Percentiles rank a stretch among this genome's conserved stretches.
phyloP scores from a whole-genome alignment of 192 early-diverging fungal genomes.

The Backusella australiensis region DNA sequence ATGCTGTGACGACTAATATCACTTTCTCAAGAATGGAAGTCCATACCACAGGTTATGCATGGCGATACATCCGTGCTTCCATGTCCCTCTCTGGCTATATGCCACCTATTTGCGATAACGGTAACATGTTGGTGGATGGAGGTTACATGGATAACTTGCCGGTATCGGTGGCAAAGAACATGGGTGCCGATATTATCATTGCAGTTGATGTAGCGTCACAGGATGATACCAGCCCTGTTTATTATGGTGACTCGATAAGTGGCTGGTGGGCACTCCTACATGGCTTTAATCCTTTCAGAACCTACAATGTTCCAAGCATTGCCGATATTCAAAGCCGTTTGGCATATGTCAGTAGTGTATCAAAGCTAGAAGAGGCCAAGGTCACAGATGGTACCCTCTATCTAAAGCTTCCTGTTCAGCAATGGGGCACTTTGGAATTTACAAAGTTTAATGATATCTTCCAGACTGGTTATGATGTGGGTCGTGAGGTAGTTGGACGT shows the following conservation, averaged over 20 bases:
- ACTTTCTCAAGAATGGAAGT: constrained; percentile 93
- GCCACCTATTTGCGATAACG: constrained; percentile 95
- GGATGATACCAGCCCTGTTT: constrained; percentile 91
- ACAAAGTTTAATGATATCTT: constrained; percentile 86
- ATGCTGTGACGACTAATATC: constrained; percentile 94
- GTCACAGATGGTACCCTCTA: constrained; percentile 77
- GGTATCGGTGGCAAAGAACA: constrained; percentile 65
- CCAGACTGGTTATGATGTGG: constrained; percentile 83
- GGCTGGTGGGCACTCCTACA: constrained; percentile 91
- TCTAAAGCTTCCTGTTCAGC: constrained; percentile 81
- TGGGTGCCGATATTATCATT: constrained; percentile 90
- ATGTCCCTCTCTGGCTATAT: constrained; percentile 97
- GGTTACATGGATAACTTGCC: constrained; percentile 98
- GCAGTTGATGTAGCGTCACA: constrained; percentile 91
- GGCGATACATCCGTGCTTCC: constrained; percentile 96
- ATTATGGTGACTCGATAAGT: constrained; percentile 87
- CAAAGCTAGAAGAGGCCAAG: constrained; percentile 89
- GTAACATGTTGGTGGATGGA: constrained; percentile 96
- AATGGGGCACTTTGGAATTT: constrained; percentile 91
- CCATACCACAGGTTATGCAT: constrained; percentile 90
- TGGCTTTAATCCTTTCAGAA: constrained; percentile 75
- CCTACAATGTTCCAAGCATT: constrained; percentile 80
- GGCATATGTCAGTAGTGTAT: constrained; percentile 89
- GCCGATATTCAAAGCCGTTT: constrained; percentile 93
- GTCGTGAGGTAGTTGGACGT: constrained; percentile 68